Percentiles rank a stretch among this genome's conserved stretches.
Conservation (phyloP, 306 rosid species). For the Cucumis hystrix region DNA sequence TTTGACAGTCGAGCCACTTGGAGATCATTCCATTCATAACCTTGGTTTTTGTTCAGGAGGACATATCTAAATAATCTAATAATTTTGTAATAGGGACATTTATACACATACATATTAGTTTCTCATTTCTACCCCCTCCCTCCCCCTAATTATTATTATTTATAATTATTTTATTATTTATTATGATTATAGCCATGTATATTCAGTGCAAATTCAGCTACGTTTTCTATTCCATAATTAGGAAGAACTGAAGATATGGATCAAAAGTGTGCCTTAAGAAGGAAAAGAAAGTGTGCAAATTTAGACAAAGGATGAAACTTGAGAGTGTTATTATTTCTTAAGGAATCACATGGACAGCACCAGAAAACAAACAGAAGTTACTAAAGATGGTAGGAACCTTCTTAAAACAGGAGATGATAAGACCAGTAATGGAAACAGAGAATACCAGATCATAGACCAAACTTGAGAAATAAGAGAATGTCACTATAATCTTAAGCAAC, state of each 20-base stretch:
- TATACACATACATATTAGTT: background rate
- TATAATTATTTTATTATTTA: too few relatives aligned
- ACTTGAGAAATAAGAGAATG: background rate
- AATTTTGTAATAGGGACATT: background rate
- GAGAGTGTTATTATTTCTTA: background rate
- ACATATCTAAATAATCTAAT: background rate
- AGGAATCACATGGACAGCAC: background rate
- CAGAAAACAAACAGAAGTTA: background rate
- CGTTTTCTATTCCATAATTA: background rate
- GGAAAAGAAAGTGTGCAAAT: background rate
- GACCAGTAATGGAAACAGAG: background rate
- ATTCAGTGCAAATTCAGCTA: background rate
- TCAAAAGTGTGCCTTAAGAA: background rate
- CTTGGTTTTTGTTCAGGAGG: background rate
- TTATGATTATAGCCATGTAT: background rate
- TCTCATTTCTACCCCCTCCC: background rate
- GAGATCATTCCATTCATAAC: background rate
- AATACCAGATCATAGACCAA: background rate
- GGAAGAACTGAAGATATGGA: background rate
- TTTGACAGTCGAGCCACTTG: background rate
- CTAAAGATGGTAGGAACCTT: background rate
- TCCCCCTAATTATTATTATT: too few relatives aligned
- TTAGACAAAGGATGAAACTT: background rate
- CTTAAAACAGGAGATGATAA: background rate
- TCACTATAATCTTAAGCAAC: background rate